These are phyloP conservation scores for Amphirosellinia nigrospora DNA, from an alignment of 495 filamentous ascomycete genomes.

Conservation along the genomic window DNA sequence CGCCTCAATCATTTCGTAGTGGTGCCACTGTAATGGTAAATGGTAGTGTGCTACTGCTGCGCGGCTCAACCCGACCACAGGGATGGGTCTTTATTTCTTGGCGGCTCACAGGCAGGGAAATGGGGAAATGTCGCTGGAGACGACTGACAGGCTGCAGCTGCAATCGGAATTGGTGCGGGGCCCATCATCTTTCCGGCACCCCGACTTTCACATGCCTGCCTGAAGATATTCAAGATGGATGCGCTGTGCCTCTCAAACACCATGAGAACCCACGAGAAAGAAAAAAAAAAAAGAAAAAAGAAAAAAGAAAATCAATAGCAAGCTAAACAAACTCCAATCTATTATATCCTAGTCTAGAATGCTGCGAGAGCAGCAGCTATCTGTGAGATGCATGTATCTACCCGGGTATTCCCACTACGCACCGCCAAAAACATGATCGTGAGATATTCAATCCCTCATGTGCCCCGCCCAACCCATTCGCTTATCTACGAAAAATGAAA, in stretches of 20 bases:
- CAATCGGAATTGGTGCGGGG: background rate
- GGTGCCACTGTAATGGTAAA: too few relatives aligned
- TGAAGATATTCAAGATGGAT: background rate
- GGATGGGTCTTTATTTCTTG: background rate
- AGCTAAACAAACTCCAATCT: background rate
- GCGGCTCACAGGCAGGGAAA: background rate
- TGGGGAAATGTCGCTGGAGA: too few relatives aligned
- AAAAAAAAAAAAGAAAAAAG: too few relatives aligned
- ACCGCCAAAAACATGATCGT: background rate
- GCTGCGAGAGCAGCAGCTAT: background rate
- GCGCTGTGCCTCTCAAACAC: too few relatives aligned
- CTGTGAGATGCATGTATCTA: background rate
- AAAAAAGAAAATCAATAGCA: background rate
- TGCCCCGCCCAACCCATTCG: background rate
- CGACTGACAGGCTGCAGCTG: background rate
- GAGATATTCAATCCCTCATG: constrained; percentile 1
- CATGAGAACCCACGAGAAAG: too few relatives aligned
- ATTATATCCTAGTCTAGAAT: background rate
- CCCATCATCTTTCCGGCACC: background rate
- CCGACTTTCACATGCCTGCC: constrained; percentile 13
- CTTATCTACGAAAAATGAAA: background rate
- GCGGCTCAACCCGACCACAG: constrained; percentile 1
- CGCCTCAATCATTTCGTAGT: too few relatives aligned
- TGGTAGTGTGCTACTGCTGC: too few relatives aligned
- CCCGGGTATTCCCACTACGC: constrained; percentile 16